phyloP scores from a whole-genome alignment of 2,329 filamentous ascomycete genomes.

The Pseudovirgaria hyperparasitica region DNA sequence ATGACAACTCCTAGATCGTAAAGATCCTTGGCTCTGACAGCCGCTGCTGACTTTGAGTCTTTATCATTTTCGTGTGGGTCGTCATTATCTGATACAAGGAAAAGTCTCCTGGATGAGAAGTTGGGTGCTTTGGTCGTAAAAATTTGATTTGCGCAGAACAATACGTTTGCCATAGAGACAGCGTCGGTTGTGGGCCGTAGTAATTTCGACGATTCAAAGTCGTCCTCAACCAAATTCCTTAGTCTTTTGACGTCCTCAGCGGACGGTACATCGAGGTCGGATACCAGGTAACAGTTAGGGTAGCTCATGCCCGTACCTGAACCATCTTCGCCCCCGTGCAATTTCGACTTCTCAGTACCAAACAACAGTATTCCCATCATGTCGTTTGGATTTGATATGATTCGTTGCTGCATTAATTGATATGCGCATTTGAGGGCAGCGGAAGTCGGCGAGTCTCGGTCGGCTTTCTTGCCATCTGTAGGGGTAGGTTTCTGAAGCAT shows the following conservation, averaged over 20 bases:
- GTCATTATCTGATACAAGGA: conserved; percentile 92
- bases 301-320: conserved; percentile 58
- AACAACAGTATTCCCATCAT: conserved; percentile 95
- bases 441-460: conserved; percentile 62
- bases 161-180: conserved; percentile 72
- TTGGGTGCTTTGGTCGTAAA: conserved; percentile 93
- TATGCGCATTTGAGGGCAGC: conserved; percentile 91
- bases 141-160: conserved; percentile 93
- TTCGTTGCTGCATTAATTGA: conserved; percentile 92
- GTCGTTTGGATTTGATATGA: conserved; percentile 90
- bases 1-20: conserved; percentile 89
- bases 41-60: conserved; percentile 58
- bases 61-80: conserved; percentile 67
- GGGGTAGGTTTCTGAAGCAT: conserved; percentile 63
- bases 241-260: conserved; percentile 76
- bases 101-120: conserved; percentile 84
- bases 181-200: conserved; percentile 56
- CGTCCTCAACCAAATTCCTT: conserved; percentile 64
- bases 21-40: conserved; percentile 82
- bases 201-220: conserved; percentile 55
- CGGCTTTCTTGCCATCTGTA: conserved; percentile 55
- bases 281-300: conserved; percentile 84
- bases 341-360: conserved; percentile 75
- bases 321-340: conserved; percentile 35
- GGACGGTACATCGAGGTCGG: conserved; percentile 75